Evolutionary conservation across 805 yeast genomes (phyloP).

Genomic region (Saturnispora bothae): DNA sequence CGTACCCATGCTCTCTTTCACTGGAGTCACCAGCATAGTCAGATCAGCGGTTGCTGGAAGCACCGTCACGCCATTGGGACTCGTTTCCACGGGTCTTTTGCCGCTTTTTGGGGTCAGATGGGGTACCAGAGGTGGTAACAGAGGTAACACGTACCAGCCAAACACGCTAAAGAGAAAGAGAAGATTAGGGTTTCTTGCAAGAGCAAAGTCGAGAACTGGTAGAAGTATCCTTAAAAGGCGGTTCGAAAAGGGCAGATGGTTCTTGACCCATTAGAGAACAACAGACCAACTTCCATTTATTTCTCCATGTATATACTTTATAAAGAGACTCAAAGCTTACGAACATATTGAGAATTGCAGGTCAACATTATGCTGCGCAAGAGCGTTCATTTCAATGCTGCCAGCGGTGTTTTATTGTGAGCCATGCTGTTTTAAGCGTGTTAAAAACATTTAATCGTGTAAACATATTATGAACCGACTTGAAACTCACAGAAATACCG

Average conservation of each 20-base stretch:
- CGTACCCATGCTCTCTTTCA: not conserved
- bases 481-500: no score
- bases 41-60: not conserved
- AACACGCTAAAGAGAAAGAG: constrained; percentile 84
- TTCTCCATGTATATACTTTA: no score
- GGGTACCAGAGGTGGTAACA: constrained; percentile 53
- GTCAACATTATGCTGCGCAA: no score
- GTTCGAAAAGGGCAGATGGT: constrained; percentile 89
- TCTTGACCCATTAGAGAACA: constrained; percentile 68
- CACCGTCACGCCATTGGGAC: not conserved
- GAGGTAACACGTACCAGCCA: constrained; percentile 95
- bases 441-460: no score
- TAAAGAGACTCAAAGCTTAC: no score
- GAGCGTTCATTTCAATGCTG: no score
- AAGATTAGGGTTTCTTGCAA: constrained; percentile 78
- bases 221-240: constrained; percentile 70
- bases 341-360: no score
- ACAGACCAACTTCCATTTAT: no score
- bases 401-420: no score
- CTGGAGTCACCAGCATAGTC: not conserved
- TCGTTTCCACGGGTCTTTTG: constrained; percentile 1
- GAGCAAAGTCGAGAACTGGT: constrained; percentile 66
- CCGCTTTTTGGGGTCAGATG: constrained; percentile 19
- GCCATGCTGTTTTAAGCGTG: no score
- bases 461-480: no score